Evolutionary conservation across 176 grass and related monocot genomes (phyloP), one percentile per base, ranked within the genome.

Genomic region (Oryza meyeriana): DNA sequence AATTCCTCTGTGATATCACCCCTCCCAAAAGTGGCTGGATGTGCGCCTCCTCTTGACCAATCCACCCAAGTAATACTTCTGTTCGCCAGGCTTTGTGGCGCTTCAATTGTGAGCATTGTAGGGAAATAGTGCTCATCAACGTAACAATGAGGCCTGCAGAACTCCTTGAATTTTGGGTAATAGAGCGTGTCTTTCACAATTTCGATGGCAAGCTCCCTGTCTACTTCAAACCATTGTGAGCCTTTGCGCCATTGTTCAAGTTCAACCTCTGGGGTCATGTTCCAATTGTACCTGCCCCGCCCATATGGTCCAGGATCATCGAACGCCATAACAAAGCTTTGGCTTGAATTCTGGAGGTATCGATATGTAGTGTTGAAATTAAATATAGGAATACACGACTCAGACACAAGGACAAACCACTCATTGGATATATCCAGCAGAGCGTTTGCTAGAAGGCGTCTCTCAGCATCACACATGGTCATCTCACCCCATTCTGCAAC

Each of bases 71-170:
- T 92, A 59, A 99, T 42, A 48, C 91, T 99, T 76, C 97, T 93
- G 55, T 99, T 96, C 13, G 97, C 91, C 44, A 99, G 80, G 69
- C 79, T 81, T 10, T 89, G 81, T 0, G 97, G 93, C 12, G 89
- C 85, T 91, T 96, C 90, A 74, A 99, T 96, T 4, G 75, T 85
- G 38, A 99, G 87, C 89, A 96, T 90, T 24, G 93, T 99, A 28
- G 93, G 91, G 76, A 99, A 99, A 79, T 99, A 99, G 67, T 99
- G 97, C 29, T 99, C 97, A 33, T 96, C 97, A 4, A 99, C 93
- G 33, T 99, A 99, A 80, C 93, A 96, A 81, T 79, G 50, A 30
- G 91, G 97, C 40, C 78, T 85, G 81, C 97, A 96, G 75, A 94
- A 99, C 33, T 99, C 72, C 29, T 89, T 88, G 70, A 99, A 99